Percentiles rank a stretch among this genome's conserved stretches.
phyloP scores from a whole-genome alignment of 2,329 filamentous ascomycete species.

The Metarhizium anisopliae region DNA sequence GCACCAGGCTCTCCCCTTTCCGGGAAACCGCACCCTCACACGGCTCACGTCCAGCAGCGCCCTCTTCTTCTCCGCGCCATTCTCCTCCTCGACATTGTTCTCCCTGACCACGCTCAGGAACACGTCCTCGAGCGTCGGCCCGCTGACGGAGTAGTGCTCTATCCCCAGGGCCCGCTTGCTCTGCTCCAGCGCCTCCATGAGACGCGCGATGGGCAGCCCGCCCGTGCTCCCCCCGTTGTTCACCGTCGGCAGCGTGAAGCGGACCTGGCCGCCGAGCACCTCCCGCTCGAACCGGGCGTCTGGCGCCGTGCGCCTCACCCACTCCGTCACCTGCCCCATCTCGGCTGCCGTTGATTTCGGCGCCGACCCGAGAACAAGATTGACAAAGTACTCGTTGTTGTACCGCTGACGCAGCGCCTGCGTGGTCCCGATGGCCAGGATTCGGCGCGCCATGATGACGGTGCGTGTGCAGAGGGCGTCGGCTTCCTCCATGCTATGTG shows the following conservation, averaged over 20 bases:
- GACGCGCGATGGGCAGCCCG: conserved; percentile 49
- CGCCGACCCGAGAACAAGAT: conserved; percentile 66
- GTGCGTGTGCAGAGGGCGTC: conserved; percentile 77
- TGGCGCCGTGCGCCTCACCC: conserved; percentile 54
- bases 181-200: conserved; percentile 67
- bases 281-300: conserved; percentile 61
- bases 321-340: conserved; percentile 55
- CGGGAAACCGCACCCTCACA: too few species aligned
- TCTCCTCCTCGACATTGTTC: conserved; percentile 72
- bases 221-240: conserved; percentile 11
- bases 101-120: conserved; percentile 78
- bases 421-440: conserved; percentile 76
- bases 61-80: conserved; percentile 31
- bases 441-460: conserved; percentile 75
- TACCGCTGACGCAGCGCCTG: conserved; percentile 64
- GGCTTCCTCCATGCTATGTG: conserved; percentile 92
- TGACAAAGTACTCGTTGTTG: conserved; percentile 71
- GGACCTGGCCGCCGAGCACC: conserved; percentile 75
- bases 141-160: conserved; percentile 78
- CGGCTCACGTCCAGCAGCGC: too few species aligned
- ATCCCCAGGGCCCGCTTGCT: conserved; percentile 60
- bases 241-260: conserved; percentile 43
- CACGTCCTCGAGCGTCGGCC: conserved; percentile 83
- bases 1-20: too few species aligned
- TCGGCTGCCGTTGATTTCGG: conserved; percentile 63